A percentile compares a stretch with the other conserved stretches of the same genome.
These are phyloP conservation scores for Cladorrhinum sp. DNA, from an alignment of 2,329 filamentous ascomycete genomes.

Conservation along the genomic window DNA sequence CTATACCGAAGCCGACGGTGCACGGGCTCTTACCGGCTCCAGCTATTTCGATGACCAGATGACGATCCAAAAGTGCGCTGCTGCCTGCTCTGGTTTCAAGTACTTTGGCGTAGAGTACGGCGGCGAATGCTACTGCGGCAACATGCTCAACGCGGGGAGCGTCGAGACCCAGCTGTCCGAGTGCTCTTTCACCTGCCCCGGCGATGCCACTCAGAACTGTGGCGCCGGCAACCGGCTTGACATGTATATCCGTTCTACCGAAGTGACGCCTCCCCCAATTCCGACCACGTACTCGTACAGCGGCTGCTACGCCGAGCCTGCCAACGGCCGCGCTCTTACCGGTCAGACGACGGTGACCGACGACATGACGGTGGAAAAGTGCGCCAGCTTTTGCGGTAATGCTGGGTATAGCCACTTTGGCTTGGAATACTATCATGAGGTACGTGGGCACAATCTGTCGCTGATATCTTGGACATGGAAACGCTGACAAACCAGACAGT, in stretches of 20 bases:
- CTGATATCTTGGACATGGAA: too few species aligned
- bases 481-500: too few species aligned
- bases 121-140: constrained; percentile 12
- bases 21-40: too few species aligned
- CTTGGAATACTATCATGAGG: constrained; percentile 35
- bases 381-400: constrained; percentile 29
- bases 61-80: constrained; percentile 2
- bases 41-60: not conserved
- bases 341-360: constrained; percentile 20
- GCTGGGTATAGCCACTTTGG: constrained; percentile 37
- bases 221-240: constrained; percentile 28
- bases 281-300: constrained; percentile 12
- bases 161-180: constrained; percentile 18
- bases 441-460: too few species aligned
- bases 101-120: constrained; percentile 13
- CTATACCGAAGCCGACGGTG: too few species aligned
- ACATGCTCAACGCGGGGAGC: not conserved
- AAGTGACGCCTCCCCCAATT: constrained; percentile 6
- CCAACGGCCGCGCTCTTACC: constrained; percentile 8
- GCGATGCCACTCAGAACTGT: constrained; percentile 27
- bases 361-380: constrained; percentile 39
- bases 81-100: not conserved
- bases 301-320: constrained; percentile 24
- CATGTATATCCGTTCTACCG: constrained; percentile 25
- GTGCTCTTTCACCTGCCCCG: constrained; percentile 28